Base-by-base conservation (phyloP, 495 filamentous ascomycete species). In the Pseudomonodictys pantanalensis region DNA sequence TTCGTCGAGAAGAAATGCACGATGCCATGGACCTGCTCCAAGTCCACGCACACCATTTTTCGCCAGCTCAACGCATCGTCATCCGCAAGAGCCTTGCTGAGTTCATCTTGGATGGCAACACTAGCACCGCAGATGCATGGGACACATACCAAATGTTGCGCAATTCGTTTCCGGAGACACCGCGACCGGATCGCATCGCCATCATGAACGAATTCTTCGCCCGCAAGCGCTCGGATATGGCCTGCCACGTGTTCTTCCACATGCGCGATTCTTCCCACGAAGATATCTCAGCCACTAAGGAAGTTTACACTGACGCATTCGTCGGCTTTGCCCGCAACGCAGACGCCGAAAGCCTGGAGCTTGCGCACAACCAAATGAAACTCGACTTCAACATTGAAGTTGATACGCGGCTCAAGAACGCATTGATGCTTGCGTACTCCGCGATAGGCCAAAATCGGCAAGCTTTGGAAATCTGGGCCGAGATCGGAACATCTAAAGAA, bases 341-440 rank as follows among this genome's bases (percentile, higher is more conserved):
- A 0, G 86, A 95, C 58, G 52, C 73, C 2, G 85, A 88, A 30
- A 82, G 81, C 35, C 73, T 96, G 29, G 78, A 84, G 54, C 79
- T 86, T 33, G 80, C 95, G 15, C 88, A 95, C 69, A 96, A 96
- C 66, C 91, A 95, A 82, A 78, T 96, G 44, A 96, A 95, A 72
- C 83, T 97, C 60, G 93, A 97, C 73, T 75, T 83, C 8, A 78
- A 82, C 41, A 77, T 97, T 32, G 86, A 93, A 56, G 77, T 86
- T 15, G 86, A 83, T 68, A 97, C 92, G 1, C 75, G 75, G 46
- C 70, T 97, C 0, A 78, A 84, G 48, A 96, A 96, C 64, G 81
- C 85, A 0, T 75, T 98, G 24, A 96, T 98, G 87, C 76, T 92
- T 24, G 93, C 87, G 0, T 92, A 95, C 67, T 79, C 80, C 1